Percentiles rank a stretch among this genome's conserved stretches.
These are phyloP conservation scores for Leishmania turanica DNA, from an alignment of 208 protist genomes.

Conservation along the genomic window DNA sequence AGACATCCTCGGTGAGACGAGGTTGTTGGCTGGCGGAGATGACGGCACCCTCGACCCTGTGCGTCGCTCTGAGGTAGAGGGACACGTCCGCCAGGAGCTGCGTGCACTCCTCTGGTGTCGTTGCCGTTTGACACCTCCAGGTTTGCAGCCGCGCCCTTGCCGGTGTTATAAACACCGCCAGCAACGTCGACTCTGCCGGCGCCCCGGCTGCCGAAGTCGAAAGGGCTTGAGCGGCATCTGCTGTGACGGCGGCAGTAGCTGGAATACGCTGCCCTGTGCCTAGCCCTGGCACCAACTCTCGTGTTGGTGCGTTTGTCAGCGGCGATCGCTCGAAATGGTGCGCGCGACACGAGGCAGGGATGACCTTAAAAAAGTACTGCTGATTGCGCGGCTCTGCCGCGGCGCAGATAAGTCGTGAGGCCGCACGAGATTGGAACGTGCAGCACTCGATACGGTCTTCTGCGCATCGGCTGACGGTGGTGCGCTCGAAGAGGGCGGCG, in stretches of 20 bases:
- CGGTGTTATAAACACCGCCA: too few species aligned
- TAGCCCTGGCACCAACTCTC: not conserved
- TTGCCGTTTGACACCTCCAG: slow-evolving; percentile 3
- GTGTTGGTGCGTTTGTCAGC: not conserved
- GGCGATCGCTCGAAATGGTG: slow-evolving; percentile 39
- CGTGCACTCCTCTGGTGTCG: slow-evolving; percentile 15
- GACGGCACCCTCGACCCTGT: slow-evolving; percentile 23
- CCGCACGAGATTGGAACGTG: slow-evolving; percentile 47
- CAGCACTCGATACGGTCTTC: slow-evolving; percentile 37
- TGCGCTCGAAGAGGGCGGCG: not conserved
- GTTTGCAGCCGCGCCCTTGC: not conserved
- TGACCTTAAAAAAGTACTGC: slow-evolving; percentile 63
- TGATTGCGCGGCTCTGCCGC: slow-evolving; percentile 38
- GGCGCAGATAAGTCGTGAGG: slow-evolving; percentile 49
- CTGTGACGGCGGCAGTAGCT: not conserved
- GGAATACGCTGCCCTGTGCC: not conserved
- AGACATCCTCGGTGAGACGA: slow-evolving; percentile 20
- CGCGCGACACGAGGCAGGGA: slow-evolving; percentile 36
- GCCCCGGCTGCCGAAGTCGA: not conserved
- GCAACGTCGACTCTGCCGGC: not conserved
- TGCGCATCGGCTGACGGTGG: not conserved
- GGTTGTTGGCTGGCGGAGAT: not conserved
- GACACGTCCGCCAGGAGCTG: slow-evolving; percentile 21
- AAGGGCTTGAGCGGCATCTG: not conserved
- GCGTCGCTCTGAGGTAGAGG: slow-evolving; percentile 17